Evolutionary conservation across 352 stramenopile species (phyloP).

Genomic region (Globisporangium apiculatum): DNA sequence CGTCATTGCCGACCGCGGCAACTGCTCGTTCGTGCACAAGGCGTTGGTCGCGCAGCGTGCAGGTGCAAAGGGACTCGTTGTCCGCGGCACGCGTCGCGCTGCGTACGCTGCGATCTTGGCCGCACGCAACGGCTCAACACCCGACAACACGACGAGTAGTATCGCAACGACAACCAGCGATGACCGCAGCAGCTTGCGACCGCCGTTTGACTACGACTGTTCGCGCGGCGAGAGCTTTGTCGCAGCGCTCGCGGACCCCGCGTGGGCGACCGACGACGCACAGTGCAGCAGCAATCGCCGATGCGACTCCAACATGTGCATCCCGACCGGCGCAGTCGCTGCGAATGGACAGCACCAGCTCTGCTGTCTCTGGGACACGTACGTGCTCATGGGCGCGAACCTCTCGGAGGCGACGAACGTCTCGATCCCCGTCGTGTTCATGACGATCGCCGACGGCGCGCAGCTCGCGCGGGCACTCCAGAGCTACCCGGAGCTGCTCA

Average conservation of each 20-base stretch:
- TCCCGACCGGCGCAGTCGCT: constrained; percentile 40
- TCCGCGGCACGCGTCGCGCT: constrained; percentile 49
- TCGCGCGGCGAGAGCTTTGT: constrained; percentile 51
- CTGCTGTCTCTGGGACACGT: constrained; percentile 77
- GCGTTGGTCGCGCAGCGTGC: constrained; percentile 40
- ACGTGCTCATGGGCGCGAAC: constrained; percentile 72
- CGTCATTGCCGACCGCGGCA: constrained; percentile 63
- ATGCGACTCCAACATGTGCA: constrained; percentile 50
- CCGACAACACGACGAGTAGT: constrained; percentile 18
- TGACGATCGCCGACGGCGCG: constrained; percentile 52
- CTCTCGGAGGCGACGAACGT: constrained; percentile 28
- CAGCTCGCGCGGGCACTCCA: constrained; percentile 29
- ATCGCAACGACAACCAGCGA: not conserved
- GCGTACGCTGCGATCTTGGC: constrained; percentile 44
- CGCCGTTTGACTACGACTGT: constrained; percentile 70
- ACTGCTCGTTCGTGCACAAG: constrained; percentile 72
- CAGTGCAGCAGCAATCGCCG: constrained; percentile 20
- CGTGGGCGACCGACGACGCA: constrained; percentile 42
- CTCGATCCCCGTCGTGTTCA: constrained; percentile 56
- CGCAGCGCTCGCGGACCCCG: constrained; percentile 19
- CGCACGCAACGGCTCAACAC: constrained; percentile 23
- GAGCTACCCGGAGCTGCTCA: constrained; percentile 32
- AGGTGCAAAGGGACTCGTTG: constrained; percentile 44
- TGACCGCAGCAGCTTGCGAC: constrained; percentile 12
- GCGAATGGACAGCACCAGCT: constrained; percentile 31